Evolutionary conservation across 2,329 filamentous ascomycete species (phyloP).

Genomic region (Aspergillus phoenicis): DNA sequence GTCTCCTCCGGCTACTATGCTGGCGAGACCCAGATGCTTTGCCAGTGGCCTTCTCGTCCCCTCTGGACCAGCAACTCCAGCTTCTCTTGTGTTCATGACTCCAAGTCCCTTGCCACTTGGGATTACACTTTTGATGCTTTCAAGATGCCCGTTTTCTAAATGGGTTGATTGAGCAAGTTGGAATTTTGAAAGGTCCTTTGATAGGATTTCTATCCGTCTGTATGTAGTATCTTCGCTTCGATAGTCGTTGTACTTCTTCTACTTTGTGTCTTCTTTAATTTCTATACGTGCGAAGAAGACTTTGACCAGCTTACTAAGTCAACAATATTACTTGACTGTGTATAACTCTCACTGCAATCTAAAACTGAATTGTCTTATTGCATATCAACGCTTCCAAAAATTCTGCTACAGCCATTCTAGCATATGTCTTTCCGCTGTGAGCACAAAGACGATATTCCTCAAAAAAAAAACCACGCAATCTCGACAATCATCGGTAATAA

Average conservation of each 20-base stretch:
- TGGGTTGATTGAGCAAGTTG: background rate
- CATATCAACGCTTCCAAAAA: no score
- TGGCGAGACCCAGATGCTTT: slow-evolving; percentile 39
- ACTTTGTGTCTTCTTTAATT: background rate
- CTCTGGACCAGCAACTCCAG: slow-evolving; percentile 26
- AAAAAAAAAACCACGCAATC: no score
- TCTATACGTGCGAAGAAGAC: background rate
- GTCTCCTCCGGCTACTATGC: slow-evolving; percentile 33
- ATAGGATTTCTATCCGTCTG: background rate
- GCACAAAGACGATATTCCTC: no score
- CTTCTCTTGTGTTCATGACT: slow-evolving; percentile 21
- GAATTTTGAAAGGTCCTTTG: background rate
- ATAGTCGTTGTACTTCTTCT: background rate
- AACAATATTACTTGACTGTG: background rate
- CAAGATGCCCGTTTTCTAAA: slow-evolving; percentile 21
- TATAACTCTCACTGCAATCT: no score
- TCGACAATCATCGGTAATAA: no score
- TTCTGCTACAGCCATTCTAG: no score
- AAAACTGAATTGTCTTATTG: no score
- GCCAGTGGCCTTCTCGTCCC: slow-evolving; percentile 38
- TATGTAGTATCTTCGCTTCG: background rate
- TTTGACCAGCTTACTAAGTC: background rate
- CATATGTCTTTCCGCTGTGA: no score
- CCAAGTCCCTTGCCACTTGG: slow-evolving; percentile 22
- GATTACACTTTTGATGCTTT: slow-evolving; percentile 20